phyloP scores from a whole-genome alignment of 2,329 filamentous ascomycete genomes.

The Exserohilum turcica region DNA sequence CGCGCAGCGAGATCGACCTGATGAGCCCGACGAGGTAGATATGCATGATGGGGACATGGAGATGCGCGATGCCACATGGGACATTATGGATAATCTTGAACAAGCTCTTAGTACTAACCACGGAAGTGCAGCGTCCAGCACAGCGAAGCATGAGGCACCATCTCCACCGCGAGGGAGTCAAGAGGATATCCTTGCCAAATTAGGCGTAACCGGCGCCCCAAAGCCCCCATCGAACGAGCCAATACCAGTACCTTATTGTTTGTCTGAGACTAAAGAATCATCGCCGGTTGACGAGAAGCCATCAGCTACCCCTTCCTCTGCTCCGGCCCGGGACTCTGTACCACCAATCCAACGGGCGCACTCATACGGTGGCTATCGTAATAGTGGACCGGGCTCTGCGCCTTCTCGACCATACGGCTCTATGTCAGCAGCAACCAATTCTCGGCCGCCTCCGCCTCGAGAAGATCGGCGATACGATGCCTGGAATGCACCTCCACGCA shows the following conservation, averaged over 20 bases:
- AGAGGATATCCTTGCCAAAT: conserved; percentile 44
- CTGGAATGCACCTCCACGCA: conserved; percentile 30
- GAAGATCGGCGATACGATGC: conserved; percentile 25
- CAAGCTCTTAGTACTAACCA: conserved; percentile 42
- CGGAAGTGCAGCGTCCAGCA: conserved; percentile 14
- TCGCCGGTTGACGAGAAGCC: conserved; percentile 28
- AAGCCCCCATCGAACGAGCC: conserved; percentile 40
- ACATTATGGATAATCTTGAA: conserved; percentile 49
- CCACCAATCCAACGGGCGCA: conserved; percentile 26
- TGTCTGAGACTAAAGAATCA: conserved; percentile 14
- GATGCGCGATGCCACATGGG: conserved; percentile 44
- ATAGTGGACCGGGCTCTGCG: conserved; percentile 15
- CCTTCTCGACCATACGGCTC: conserved; percentile 36
- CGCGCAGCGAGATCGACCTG: conserved; percentile 47
- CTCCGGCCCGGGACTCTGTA: conserved; percentile 6
- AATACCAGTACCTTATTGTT: conserved; percentile 16
- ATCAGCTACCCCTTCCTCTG: conserved; percentile 9
- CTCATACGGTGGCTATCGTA: conserved; percentile 27
- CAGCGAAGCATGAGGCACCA: neutral
- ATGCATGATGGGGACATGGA: conserved; percentile 39
- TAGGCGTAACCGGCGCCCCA: conserved; percentile 47
- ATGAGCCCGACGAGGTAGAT: conserved; percentile 31
- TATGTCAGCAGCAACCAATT: conserved; percentile 20
- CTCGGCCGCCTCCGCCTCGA: conserved; percentile 26
- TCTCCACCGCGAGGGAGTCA: conserved; percentile 31